Base-by-base conservation (phyloP, 345 rosid species). In the Draba incana region DNA sequence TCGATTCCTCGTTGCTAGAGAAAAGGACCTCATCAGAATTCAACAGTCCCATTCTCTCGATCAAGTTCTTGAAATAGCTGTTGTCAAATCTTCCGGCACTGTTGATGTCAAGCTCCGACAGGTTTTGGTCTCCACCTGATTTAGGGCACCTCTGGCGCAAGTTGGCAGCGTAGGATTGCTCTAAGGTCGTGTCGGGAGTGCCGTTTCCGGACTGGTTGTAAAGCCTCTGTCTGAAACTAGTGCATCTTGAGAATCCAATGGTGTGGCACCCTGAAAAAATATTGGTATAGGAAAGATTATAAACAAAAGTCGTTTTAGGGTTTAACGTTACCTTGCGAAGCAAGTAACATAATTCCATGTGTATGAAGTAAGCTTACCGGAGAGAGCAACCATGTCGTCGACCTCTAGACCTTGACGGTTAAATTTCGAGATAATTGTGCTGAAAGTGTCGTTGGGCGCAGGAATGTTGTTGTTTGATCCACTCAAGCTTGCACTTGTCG, bases 141-240 rank as follows among this genome's bases (percentile, higher is more conserved):
- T 39, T 58, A 2, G 97, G 96, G 62, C 97, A 92, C 6, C 66
- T 24, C 14, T 24, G 49, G 38, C 82, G 72, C 66, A 84, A 72
- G 3, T 70, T 69, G 2, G 70, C 67, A 10, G 96, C 93, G 20
- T 84, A 88, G 49, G 87, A 80, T 50, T 67, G 77, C 48, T 90
- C 84, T 20, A 90, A 81, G 13, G 85, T 88, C 72, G 11, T 50
- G 77, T 92, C 98, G 2, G 97, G 92, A 52, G 70, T 78, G 6
- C 93, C 96, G 7, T 89, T 85, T 51, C 92, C 97, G 10, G 83
- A 77, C 64, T 86, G 96, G 74, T 86, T 83, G 84, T 92, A 92
- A 13, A 92, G 85, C 59, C 97, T 92, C 78, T 92, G 97, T 77
- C 97, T 84, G 82, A 92, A 92, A 81, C 83, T 82, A 30, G 86